Base-by-base conservation (phyloP, 176 grass and related monocot species). In the Cocos nucifera region DNA sequence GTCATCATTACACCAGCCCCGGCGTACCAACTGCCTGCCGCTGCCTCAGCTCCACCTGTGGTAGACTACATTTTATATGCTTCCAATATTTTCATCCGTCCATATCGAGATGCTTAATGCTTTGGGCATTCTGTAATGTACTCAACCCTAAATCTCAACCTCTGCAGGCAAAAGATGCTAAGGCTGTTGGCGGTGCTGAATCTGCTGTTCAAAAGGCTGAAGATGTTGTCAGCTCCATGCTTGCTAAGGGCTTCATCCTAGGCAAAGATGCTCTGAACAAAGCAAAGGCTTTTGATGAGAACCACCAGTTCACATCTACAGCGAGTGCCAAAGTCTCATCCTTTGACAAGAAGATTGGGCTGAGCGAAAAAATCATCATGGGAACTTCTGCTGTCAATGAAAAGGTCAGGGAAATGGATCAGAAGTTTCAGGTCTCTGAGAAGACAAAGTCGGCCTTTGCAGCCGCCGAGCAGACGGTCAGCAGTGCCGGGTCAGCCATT, bases 361-460 rank as follows among this genome's bases (percentile, higher is more conserved):
- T 95, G 49, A 95, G 75, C 26, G 75, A 95, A 54, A 95, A 88
- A 72, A 78, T 95, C 71, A 75, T 15, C 68, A 71, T 67, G 17
- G 52, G 86, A 51, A 80, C 79, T 35, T 44, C 75, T 22, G 83
- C 62, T 32, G 79, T 95, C 44, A 82, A 83, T 78, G 85, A 81
- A 66, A 95, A 95, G 63, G 77, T 95, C 65, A 90, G 79, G 65
- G 86, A 87, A 78, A 84, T 90, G 77, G 91, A 95, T 70, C 63
- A 86, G 74, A 89, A 87, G 63, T 85, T 86, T 61, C 91, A 95
- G 67, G 86, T 96, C 57, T 82, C 86, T 16, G 86, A 96, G 69
- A 96, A 87, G 77, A 90, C 91, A 8, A 85, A 78, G 28, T 74
- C 80, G 4, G 87, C 86, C 67, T 53, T 90, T 54, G 68, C 72